Percentiles rank a stretch among this genome's conserved stretches.
Conservation (phyloP, 768 basidiomycete species). For the Fistulinella prunicolor region DNA sequence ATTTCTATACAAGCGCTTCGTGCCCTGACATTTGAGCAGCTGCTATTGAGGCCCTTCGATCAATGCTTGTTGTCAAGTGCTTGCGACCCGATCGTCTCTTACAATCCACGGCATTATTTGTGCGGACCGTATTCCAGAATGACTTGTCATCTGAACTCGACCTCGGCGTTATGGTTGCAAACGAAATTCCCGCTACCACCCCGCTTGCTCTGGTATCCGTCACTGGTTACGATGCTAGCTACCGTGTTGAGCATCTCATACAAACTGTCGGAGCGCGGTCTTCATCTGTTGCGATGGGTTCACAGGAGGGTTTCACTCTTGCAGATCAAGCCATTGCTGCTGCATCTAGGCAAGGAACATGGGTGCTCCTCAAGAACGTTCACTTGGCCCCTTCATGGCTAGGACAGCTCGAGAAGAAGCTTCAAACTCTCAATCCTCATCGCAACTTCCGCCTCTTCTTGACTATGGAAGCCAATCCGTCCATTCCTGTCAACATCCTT, state of each 20-base stretch:
- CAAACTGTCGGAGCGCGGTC: constrained; percentile 75
- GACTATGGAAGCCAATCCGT: constrained; percentile 95
- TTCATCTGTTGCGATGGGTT: constrained; percentile 95
- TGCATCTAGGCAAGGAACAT: constrained; percentile 89
- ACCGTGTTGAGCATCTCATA: constrained; percentile 86
- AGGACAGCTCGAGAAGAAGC: constrained; percentile 91
- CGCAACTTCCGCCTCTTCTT: constrained; percentile 95
- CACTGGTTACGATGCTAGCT: constrained; percentile 97
- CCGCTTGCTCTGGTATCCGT: constrained; percentile 92
- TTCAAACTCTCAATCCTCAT: constrained; percentile 88
- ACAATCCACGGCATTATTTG: constrained; percentile 77
- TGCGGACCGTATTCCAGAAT: constrained; percentile 69
- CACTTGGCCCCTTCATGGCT: constrained; percentile 96
- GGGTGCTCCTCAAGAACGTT: constrained; percentile 97
- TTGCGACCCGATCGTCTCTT: constrained; percentile 90
- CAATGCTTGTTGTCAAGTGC: constrained; percentile 81
- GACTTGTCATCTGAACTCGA: constrained; percentile 82
- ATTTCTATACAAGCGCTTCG: background rate
- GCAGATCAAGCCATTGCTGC: constrained; percentile 95
- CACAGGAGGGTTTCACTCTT: constrained; percentile 92
- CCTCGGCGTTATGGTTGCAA: constrained; percentile 69
- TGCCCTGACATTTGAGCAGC: constrained; percentile 40
- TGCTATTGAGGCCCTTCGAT: constrained; percentile 70
- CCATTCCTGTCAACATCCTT: constrained; percentile 94
- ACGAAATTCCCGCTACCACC: constrained; percentile 76